A percentile compares a stretch with the other conserved stretches of the same genome.
These are phyloP conservation scores for Sporothrix luriei DNA, from an alignment of 2,329 filamentous ascomycete species.

Conservation along the genomic window DNA sequence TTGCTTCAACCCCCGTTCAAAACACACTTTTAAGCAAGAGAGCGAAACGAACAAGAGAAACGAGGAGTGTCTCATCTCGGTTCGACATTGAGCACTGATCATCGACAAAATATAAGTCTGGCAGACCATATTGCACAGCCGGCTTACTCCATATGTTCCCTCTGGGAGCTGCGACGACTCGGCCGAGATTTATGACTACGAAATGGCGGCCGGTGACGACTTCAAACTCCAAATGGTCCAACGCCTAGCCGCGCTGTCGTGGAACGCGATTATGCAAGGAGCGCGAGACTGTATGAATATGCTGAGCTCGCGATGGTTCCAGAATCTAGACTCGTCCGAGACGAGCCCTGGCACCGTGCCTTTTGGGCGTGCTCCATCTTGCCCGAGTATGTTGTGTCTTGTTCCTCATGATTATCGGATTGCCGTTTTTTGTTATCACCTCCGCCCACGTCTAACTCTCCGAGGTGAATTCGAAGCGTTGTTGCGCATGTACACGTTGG, in stretches of 20 bases:
- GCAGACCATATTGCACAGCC: background rate
- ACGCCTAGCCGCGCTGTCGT: constrained; percentile 27
- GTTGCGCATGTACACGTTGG: constrained; percentile 31
- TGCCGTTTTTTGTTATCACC: too few relatives aligned
- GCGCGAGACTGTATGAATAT: constrained; percentile 33
- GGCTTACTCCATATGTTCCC: constrained; percentile 21
- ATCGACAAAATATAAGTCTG: background rate
- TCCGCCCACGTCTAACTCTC: background rate
- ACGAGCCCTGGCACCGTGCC: constrained; percentile 33
- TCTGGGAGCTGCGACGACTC: constrained; percentile 34
- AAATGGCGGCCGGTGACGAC: constrained; percentile 31
- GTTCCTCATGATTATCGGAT: too few relatives aligned
- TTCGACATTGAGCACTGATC: background rate
- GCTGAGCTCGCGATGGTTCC: constrained; percentile 29
- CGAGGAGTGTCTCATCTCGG: background rate
- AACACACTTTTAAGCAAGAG: background rate
- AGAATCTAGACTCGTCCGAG: constrained; percentile 16
- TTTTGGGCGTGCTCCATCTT: constrained; percentile 35
- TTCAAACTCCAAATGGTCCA: constrained; percentile 29
- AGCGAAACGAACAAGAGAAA: background rate
- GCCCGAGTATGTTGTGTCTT: constrained; percentile 25
- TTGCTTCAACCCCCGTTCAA: constrained; percentile 10
- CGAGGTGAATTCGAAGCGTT: constrained; percentile 31
- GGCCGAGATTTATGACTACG: constrained; percentile 32
- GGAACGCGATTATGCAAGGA: constrained; percentile 32